Conservation (phyloP, 495 filamentous ascomycete genomes). For the Hyaloscypha hepaticicola region DNA sequence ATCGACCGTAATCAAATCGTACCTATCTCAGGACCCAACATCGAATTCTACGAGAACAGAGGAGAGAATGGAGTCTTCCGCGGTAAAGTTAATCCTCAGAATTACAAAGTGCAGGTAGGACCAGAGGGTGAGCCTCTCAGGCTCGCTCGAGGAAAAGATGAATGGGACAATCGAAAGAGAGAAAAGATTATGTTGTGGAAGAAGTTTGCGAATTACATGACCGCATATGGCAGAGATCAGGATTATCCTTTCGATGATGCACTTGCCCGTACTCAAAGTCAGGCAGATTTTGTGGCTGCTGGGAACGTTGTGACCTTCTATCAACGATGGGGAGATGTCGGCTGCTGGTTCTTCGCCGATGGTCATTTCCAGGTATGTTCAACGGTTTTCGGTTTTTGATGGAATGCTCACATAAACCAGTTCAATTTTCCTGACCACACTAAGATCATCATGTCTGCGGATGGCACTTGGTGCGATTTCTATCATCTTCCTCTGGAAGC, state of each 20-base stretch:
- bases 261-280: slow-evolving; percentile 47
- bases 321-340: slow-evolving; percentile 81
- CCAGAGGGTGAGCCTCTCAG: slow-evolving; percentile 53
- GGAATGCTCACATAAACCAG: slow-evolving; percentile 37
- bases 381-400: slow-evolving; percentile 18
- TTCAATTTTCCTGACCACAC: slow-evolving; percentile 99
- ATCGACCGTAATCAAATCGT: slow-evolving; percentile 63
- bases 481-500: slow-evolving; percentile 75
- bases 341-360: slow-evolving; percentile 86
- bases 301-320: slow-evolving; percentile 81
- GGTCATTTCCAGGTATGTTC: slow-evolving; percentile 73
- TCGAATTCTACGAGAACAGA: slow-evolving; percentile 80
- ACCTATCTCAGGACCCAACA: slow-evolving; percentile 54
- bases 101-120: slow-evolving; percentile 55
- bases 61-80: slow-evolving; percentile 63
- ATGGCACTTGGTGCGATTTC: slow-evolving; percentile 78
- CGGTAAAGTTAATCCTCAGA: slow-evolving; percentile 57
- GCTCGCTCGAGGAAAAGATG: slow-evolving; percentile 49
- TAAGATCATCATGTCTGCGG: slow-evolving; percentile 77
- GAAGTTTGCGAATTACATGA: slow-evolving; percentile 96
- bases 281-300: slow-evolving; percentile 43
- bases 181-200: slow-evolving; percentile 79
- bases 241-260: slow-evolving; percentile 45
- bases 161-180: slow-evolving; percentile 67
- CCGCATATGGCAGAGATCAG: slow-evolving; percentile 54